Percentiles rank a stretch among this genome's conserved stretches.
Conservation (phyloP, 2,329 filamentous ascomycete genomes). For the Neodidymelliopsis sp. region DNA sequence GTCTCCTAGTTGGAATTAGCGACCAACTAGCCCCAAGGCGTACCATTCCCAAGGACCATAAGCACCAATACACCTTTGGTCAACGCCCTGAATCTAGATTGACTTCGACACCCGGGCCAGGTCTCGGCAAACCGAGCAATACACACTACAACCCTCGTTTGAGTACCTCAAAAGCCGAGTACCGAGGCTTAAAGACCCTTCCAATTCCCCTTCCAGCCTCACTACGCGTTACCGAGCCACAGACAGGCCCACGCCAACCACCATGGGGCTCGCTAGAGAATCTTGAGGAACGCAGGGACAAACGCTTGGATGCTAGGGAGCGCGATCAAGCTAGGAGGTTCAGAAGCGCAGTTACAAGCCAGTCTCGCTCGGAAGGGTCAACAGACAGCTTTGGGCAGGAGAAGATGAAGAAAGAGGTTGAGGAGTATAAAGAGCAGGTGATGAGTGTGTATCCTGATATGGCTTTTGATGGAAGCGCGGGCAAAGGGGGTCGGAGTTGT, state of each 20-base stretch:
- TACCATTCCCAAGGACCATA: constrained; percentile 20
- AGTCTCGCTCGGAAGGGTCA: neutral
- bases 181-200: constrained; percentile 5
- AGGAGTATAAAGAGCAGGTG: constrained; percentile 29
- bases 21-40: neutral
- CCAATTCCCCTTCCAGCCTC: constrained; percentile 3
- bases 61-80: constrained; percentile 18
- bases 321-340: constrained; percentile 1
- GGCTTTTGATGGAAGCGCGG: constrained; percentile 25
- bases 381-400: constrained; percentile 9
- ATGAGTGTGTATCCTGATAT: constrained; percentile 33
- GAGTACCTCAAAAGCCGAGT: constrained; percentile 7
- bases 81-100: constrained; percentile 10
- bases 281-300: constrained; percentile 17
- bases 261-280: constrained; percentile 25
- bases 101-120: neutral
- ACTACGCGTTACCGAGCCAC: constrained; percentile 2
- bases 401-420: constrained; percentile 22
- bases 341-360: neutral
- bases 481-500: constrained; percentile 10
- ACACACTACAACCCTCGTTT: constrained; percentile 8
- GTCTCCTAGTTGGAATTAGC: neutral
- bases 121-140: neutral
- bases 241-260: constrained; percentile 20
- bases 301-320: constrained; percentile 12